Evolutionary conservation across 2,329 filamentous ascomycete genomes (phyloP), one percentile per base, ranked within the genome.

Genomic region (Fonsecaea pedrosoi): DNA sequence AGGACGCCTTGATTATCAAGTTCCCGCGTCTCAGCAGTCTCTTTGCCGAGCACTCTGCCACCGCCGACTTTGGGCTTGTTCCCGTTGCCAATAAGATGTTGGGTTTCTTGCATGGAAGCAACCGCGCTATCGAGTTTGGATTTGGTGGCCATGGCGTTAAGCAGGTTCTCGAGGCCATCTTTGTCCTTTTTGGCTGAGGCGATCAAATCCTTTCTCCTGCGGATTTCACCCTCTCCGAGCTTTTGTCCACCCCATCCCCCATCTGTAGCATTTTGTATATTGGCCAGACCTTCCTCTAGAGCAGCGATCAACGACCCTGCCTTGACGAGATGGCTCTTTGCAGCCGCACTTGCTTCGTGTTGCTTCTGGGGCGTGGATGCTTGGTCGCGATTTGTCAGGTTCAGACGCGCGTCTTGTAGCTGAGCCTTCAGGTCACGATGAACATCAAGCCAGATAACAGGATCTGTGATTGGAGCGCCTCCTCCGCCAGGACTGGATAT

Each of bases 1-100:
- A 90, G 69, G 13, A 90, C 85, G 0, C 87, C 87, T n/a, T 84
- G 78, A 68, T 90, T 89, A 74, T 89, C 87, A 69, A 89, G 74
- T 71, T 89, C 86, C 12, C 87, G 78, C 9, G 87, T 89, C 45
- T 83, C 81, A 68, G 87, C 84, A 0, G 87, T 90, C 77, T 90
- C 87, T 56, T 81, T 81, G 72, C 81, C 73, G 75, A 85, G 54
- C 72, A 87, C 70, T 69, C 86, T 64, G 76, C 87, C 72, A 78
- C 85, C 62, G 78, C 85, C 61, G 76, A 80, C 42, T 18, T 18
- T 81, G 75, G 40, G 75, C 73, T 40, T 73, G 71, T 38, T 54
- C n/a, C 30, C 59, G 32, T 45, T 54, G 12, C 48, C 64, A 38
- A 83, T 71, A 37, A 82, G 74, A n/a, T 77, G 76, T 55, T 81